phyloP scores from a whole-genome alignment of 2,329 filamentous ascomycete genomes.

The Rutstroemia sp. region DNA sequence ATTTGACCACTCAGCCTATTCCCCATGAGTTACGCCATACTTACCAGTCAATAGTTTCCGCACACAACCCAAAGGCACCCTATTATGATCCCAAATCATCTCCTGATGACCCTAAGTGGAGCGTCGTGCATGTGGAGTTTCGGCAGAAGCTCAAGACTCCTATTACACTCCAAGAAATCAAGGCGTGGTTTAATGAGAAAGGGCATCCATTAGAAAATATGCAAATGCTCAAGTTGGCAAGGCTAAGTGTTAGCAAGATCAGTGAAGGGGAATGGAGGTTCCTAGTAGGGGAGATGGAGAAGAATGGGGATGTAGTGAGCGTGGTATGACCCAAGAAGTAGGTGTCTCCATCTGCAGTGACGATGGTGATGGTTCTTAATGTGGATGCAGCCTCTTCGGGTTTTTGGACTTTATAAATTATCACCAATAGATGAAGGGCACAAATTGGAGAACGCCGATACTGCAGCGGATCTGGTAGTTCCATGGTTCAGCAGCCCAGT shows the following conservation, averaged over 20 bases:
- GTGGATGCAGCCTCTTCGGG: no score
- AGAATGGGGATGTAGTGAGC: slow-evolving; percentile 10
- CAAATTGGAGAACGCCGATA: no score
- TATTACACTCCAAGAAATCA: slow-evolving; percentile 65
- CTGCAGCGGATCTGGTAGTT: no score
- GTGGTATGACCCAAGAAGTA: not conserved
- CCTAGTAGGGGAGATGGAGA: slow-evolving; percentile 4
- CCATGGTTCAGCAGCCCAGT: no score
- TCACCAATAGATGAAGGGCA: no score
- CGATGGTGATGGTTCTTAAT: no score
- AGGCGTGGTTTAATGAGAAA: slow-evolving; percentile 48
- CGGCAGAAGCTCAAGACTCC: slow-evolving; percentile 70
- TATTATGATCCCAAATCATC: slow-evolving; percentile 80
- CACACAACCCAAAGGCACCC: slow-evolving; percentile 62
- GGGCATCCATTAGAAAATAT: slow-evolving; percentile 59
- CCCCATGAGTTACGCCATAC: not conserved
- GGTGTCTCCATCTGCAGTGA: not conserved
- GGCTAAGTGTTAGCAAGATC: slow-evolving; percentile 73
- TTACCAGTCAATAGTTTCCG: slow-evolving; percentile 33
- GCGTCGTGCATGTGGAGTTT: slow-evolving; percentile 81
- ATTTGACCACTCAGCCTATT: slow-evolving; percentile 12
- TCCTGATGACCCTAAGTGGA: slow-evolving; percentile 69
- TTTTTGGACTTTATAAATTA: no score
- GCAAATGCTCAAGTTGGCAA: slow-evolving; percentile 75
- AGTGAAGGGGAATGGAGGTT: slow-evolving; percentile 51